Base-by-base conservation (phyloP, 495 filamentous ascomycete species). In the Viridothelium virens region DNA sequence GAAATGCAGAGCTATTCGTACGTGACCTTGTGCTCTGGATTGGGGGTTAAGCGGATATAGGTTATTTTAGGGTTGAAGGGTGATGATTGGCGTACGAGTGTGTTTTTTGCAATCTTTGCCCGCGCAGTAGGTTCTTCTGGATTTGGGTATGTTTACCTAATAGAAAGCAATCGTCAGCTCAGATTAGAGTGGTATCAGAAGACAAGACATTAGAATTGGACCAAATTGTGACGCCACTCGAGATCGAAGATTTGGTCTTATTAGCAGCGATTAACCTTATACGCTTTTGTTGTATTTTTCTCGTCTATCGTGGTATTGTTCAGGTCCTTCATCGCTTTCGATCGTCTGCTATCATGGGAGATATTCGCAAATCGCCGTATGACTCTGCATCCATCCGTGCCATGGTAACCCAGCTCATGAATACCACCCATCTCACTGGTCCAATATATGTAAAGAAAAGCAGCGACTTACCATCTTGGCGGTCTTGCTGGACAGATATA, bases 41-140 rank as follows among this genome's bases (percentile, higher is more conserved):
- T 7, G 14, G 41, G 14, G 41, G 6, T 0, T 44, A 14, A 44
- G 41, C 41, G 14, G 6, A 14, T 44, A 14, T 14, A 25, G 25
- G 25, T 25, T 25, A 0, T 25, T 25, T 25, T 25, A 25, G 25
- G 25, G 25, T 25, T 46, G 41, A 16, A 9, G 10, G 48, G 48
- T 53, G 48, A 5, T 18, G n/a, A 18, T 5, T 11, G 16, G 25
- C 53, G 53, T 59, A 59, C 53, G 56, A 72, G 83, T 86, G 87
- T 96, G 92, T 77, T 96, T 96, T 81, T 88, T 85, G 89, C 92
- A 96, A 71, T 89, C 84, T 81, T 86, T 91, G 84, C 87, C 87
- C 84, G 94, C 94, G 91, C 93, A 97, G 85, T 90, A 93, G 77
- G 90, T 93, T 79, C 88, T 86, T 74, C 91, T 86, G 76, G 91